A percentile compares a stretch with the other conserved stretches of the same genome.
phyloP scores from a whole-genome alignment of 371 early-diverging fungal species.

The Apophysomyces elegans region DNA sequence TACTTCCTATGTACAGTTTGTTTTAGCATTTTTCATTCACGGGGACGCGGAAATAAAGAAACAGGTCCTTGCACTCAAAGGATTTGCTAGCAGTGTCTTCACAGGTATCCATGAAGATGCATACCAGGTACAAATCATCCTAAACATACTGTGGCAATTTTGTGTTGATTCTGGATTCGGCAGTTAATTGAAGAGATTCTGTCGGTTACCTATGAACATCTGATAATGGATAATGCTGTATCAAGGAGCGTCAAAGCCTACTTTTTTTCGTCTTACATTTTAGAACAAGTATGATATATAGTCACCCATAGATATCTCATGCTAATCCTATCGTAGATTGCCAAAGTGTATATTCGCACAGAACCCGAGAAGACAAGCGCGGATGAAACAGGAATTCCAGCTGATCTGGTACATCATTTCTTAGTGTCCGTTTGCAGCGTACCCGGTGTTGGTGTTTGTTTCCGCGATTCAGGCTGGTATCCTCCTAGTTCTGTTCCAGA shows the following conservation, averaged over 20 bases:
- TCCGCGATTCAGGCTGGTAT: conserved; percentile 79
- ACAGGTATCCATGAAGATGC: conserved; percentile 70
- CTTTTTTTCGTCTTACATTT: conserved; percentile 70
- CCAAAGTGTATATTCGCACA: conserved; percentile 60
- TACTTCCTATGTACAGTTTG: conserved; percentile 72
- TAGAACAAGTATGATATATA: conserved; percentile 56
- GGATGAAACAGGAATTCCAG: conserved; percentile 53
- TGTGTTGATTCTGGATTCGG: not conserved
- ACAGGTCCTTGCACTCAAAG: conserved; percentile 70
- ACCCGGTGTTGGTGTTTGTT: conserved; percentile 80
- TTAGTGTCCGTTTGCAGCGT: conserved; percentile 73
- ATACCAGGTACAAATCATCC: conserved; percentile 47
- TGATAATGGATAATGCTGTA: conserved; percentile 69
- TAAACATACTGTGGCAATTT: too few relatives aligned
- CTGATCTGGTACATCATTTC: conserved; percentile 72
- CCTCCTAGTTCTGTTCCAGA: conserved; percentile 44
- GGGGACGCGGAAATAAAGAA: conserved; percentile 74
- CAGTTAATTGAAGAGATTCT: conserved; percentile 70
- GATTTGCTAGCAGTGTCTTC: conserved; percentile 67
- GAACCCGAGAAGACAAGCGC: conserved; percentile 45
- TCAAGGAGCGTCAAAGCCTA: conserved; percentile 58
- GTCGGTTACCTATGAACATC: conserved; percentile 53
- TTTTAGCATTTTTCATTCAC: conserved; percentile 76
- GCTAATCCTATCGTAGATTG: conserved; percentile 32
- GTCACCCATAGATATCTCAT: not conserved